These are phyloP conservation scores for Coemansia sp. DNA, from an alignment of 192 early-diverging fungal species.

Conservation along the genomic window DNA sequence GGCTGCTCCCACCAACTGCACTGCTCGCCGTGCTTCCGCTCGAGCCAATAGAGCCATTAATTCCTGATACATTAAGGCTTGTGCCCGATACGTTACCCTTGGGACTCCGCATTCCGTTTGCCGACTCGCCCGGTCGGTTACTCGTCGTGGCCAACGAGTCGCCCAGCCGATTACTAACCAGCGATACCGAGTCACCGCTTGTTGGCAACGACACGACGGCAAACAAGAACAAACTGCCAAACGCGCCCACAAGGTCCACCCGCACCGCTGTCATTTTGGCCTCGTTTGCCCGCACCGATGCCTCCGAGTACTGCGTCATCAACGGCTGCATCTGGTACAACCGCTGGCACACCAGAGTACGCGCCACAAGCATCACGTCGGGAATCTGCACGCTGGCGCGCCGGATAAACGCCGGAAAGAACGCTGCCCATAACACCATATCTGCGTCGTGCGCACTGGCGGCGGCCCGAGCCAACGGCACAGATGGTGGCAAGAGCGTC, in stretches of 20 bases:
- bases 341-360: slow-evolving; percentile 46
- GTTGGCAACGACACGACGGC: slow-evolving; percentile 38
- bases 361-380: slow-evolving; percentile 40
- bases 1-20: slow-evolving; percentile 7
- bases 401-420: slow-evolving; percentile 39
- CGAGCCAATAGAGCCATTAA: neutral
- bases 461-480: slow-evolving; percentile 37
- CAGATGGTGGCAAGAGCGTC: neutral
- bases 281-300: slow-evolving; percentile 21
- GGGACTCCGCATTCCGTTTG: neutral
- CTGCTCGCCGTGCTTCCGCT: slow-evolving; percentile 9
- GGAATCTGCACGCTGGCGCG: slow-evolving; percentile 44
- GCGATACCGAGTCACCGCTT: slow-evolving; percentile 5
- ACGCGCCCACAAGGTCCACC: slow-evolving; percentile 29
- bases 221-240: slow-evolving; percentile 40
- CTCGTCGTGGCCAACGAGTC: slow-evolving; percentile 1
- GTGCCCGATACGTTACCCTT: neutral
- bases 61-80: neutral
- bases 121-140: slow-evolving; percentile 5
- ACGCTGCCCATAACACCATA: slow-evolving; percentile 28
- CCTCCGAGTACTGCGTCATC: slow-evolving; percentile 51
- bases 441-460: slow-evolving; percentile 25
- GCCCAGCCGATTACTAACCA: slow-evolving; percentile 4
- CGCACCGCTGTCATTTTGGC: slow-evolving; percentile 16
- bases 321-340: slow-evolving; percentile 53